A percentile compares a stretch with the other conserved stretches of the same genome.
Conservation (phyloP, 2,329 filamentous ascomycete genomes). For the Fusarium pseudoanthophilum region DNA sequence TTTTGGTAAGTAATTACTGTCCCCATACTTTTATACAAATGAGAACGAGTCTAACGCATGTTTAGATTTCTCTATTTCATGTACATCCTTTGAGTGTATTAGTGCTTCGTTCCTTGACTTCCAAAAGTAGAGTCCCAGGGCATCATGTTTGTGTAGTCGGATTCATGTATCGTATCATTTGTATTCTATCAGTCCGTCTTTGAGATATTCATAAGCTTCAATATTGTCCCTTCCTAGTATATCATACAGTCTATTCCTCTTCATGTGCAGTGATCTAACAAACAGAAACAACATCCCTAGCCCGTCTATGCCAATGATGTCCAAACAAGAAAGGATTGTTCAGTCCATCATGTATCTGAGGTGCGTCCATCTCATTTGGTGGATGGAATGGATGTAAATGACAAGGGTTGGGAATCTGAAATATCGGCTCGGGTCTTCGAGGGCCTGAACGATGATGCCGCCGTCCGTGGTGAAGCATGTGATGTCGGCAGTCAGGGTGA, state of each 20-base stretch:
- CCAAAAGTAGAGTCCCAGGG: not conserved
- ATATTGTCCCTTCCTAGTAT: not conserved
- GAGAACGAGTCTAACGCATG: not conserved
- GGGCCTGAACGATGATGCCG: not conserved
- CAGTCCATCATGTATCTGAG: slow-evolving; percentile 27
- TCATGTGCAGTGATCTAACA: not conserved
- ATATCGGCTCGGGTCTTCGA: slow-evolving; percentile 7
- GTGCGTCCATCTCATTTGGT: slow-evolving; percentile 42
- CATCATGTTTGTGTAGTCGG: not conserved
- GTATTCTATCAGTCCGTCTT: not conserved
- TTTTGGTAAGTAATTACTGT: not conserved
- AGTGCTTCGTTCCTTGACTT: not conserved
- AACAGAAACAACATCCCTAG: not conserved
- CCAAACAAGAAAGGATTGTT: not conserved
- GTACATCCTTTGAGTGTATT: slow-evolving; percentile 28
- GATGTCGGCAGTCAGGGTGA: slow-evolving; percentile 1
- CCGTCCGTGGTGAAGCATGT: slow-evolving; percentile 9
- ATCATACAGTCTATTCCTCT: not conserved
- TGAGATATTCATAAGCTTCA: not conserved
- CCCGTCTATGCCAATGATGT: not conserved
- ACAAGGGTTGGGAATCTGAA: not conserved
- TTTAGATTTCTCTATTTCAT: slow-evolving; percentile 8
- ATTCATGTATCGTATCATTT: not conserved
- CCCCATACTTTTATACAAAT: rapidly evolving
- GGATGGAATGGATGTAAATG: not conserved